Evolutionary conservation across 495 filamentous ascomycete genomes (phyloP).

Genomic region (Hyaloscypha variabilis): DNA sequence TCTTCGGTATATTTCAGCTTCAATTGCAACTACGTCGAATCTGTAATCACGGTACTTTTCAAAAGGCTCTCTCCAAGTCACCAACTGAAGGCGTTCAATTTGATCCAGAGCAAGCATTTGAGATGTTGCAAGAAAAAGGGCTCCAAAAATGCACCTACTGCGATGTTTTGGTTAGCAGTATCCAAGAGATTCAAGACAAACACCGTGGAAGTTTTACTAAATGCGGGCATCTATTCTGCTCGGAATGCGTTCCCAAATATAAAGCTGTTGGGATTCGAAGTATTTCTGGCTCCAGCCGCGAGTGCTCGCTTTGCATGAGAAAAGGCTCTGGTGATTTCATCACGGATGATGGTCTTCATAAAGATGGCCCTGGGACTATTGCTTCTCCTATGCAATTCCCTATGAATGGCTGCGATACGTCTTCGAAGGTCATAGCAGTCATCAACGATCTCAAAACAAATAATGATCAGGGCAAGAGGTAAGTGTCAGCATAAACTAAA

Average conservation of each 20-base stretch:
- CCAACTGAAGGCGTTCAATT: slow-evolving; percentile 27
- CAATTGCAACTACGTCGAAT: slow-evolving; percentile 46
- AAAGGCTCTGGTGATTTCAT: slow-evolving; percentile 3
- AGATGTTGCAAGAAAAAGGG: slow-evolving; percentile 3
- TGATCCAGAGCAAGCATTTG: slow-evolving; percentile 21
- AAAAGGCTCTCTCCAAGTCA: slow-evolving; percentile 38
- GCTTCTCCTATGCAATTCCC: slow-evolving; percentile 28
- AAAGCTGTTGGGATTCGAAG: slow-evolving; percentile 14
- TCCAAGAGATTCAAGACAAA: slow-evolving; percentile 14
- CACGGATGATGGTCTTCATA: slow-evolving; percentile 2
- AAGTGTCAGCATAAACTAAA: background rate
- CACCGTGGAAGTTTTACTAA: slow-evolving; percentile 19
- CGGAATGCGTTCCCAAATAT: slow-evolving; percentile 31
- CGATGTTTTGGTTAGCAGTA: background rate
- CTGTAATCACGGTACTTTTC: slow-evolving; percentile 50
- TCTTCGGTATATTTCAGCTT: slow-evolving; percentile 42
- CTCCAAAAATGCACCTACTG: slow-evolving; percentile 14
- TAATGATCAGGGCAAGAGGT: slow-evolving; percentile 37
- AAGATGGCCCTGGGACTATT: slow-evolving; percentile 3
- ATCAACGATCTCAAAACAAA: slow-evolving; percentile 32
- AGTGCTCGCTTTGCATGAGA: slow-evolving; percentile 18
- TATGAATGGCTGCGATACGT: slow-evolving; percentile 38
- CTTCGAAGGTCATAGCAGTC: slow-evolving; percentile 37
- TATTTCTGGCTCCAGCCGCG: slow-evolving; percentile 1
- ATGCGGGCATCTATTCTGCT: slow-evolving; percentile 39